Conservation (phyloP, 305 asterid species). For the Solanum hybrid region DNA sequence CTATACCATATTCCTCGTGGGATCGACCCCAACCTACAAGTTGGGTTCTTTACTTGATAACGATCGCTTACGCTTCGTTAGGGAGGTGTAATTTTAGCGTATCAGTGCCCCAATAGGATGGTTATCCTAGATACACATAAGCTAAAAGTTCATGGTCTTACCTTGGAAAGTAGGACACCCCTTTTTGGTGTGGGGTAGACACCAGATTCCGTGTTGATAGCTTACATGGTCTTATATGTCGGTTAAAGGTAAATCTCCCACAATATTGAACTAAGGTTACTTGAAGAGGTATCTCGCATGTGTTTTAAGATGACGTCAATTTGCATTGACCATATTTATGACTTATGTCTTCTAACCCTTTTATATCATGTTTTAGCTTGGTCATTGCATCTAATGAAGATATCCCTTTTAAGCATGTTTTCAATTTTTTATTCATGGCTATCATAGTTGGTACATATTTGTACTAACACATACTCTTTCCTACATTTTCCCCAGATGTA, state of each 20-base stretch:
- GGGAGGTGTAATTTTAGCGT: no score
- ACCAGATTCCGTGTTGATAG: not conserved
- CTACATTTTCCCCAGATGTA: not conserved
- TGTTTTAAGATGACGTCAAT: not conserved
- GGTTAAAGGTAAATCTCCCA: not conserved
- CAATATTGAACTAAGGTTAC: not conserved
- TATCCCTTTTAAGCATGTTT: not conserved
- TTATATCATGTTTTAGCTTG: not conserved
- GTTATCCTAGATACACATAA: not conserved
- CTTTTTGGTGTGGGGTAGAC: not conserved
- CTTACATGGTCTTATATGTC: not conserved
- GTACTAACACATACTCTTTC: not conserved
- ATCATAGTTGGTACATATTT: not conserved
- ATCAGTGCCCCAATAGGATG: not conserved
- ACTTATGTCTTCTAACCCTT: not conserved
- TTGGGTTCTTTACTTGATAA: no score
- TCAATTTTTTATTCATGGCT: not conserved
- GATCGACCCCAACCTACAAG: no score
- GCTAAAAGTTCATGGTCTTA: not conserved
- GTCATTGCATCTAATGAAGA: not conserved
- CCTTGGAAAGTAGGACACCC: not conserved
- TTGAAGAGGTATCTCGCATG: not conserved
- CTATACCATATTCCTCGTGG: no score
- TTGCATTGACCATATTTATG: not conserved
- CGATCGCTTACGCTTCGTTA: no score